Evolutionary conservation across 352 stramenopile species (phyloP).

Genomic region (Globisporangium nagaii): DNA sequence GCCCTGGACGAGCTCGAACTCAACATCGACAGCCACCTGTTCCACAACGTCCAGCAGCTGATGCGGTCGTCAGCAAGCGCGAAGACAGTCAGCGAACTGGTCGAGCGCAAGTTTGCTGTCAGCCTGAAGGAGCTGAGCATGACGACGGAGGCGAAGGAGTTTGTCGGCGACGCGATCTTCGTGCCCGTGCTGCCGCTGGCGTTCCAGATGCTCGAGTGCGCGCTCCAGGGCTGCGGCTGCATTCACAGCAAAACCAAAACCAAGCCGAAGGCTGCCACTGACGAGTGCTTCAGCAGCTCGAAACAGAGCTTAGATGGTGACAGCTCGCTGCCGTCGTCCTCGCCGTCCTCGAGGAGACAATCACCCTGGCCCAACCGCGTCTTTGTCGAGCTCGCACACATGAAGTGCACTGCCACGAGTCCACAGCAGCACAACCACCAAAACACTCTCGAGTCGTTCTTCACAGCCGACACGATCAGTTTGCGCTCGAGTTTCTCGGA

Average conservation of each 20-base stretch:
- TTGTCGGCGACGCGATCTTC: constrained; percentile 53
- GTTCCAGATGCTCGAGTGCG: constrained; percentile 72
- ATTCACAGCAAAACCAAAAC: constrained; percentile 13
- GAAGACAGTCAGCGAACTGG: not conserved
- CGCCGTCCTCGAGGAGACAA: not conserved
- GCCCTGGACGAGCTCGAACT: constrained; percentile 50
- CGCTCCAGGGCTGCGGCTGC: constrained; percentile 51
- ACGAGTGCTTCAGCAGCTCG: too few species aligned
- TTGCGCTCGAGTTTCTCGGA: constrained; percentile 53
- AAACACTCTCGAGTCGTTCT: constrained; percentile 16
- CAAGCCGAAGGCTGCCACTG: not conserved
- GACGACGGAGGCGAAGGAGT: constrained; percentile 66
- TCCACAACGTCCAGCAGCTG: constrained; percentile 26
- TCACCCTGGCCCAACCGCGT: constrained; percentile 29
- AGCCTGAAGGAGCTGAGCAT: constrained; percentile 31
- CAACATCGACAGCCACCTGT: constrained; percentile 30
- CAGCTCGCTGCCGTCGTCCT: not conserved
- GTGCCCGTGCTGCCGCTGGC: constrained; percentile 54
- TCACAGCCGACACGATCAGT: constrained; percentile 29
- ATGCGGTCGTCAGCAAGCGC: constrained; percentile 9
- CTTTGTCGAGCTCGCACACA: constrained; percentile 35
- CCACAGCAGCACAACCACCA: not conserved
- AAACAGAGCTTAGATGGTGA: not conserved
- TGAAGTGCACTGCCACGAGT: constrained; percentile 18
- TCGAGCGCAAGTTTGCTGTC: constrained; percentile 18